Evolutionary conservation across 305 asterid genomes (phyloP).

Genomic region (Fraxinus greggii): DNA sequence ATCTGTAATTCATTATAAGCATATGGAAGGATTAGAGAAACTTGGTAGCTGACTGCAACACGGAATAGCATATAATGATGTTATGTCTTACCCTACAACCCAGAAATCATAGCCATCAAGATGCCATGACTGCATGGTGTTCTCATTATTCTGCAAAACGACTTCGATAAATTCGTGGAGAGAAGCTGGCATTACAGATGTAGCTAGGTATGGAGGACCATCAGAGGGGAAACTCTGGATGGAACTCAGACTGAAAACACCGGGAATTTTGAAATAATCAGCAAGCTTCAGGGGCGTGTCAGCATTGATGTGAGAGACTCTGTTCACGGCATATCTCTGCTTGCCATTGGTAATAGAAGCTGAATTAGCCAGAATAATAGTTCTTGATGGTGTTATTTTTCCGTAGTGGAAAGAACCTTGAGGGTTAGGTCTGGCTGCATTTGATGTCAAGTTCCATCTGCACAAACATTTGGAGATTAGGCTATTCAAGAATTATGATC

Average conservation of each 20-base stretch:
- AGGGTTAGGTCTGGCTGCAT: constrained; percentile 97
- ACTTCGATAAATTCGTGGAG: constrained; percentile 81
- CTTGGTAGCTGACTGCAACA: background rate
- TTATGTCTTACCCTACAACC: constrained; percentile 70
- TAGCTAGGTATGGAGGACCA: constrained; percentile 39
- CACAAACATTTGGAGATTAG: background rate
- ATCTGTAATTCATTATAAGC: constrained; percentile 37
- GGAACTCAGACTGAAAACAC: constrained; percentile 63
- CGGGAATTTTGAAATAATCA: constrained; percentile 76
- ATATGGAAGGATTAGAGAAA: constrained; percentile 19
- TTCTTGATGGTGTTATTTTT: constrained; percentile 48
- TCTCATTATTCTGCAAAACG: constrained; percentile 69
- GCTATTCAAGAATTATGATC: background rate
- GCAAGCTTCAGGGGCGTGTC: constrained; percentile 92
- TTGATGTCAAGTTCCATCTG: constrained; percentile 93
- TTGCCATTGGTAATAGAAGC: constrained; percentile 65
- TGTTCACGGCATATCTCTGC: constrained; percentile 75
- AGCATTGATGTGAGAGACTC: constrained; percentile 60
- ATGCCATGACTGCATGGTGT: constrained; percentile 74
- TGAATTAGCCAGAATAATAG: constrained; percentile 61
- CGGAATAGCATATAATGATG: background rate
- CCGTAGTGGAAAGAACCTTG: constrained; percentile 96
- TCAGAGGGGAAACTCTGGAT: constrained; percentile 58
- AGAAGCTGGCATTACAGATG: constrained; percentile 63
- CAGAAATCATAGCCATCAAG: constrained; percentile 96